phyloP scores from a whole-genome alignment of 331 rosid species.

The Malus hybrid region DNA sequence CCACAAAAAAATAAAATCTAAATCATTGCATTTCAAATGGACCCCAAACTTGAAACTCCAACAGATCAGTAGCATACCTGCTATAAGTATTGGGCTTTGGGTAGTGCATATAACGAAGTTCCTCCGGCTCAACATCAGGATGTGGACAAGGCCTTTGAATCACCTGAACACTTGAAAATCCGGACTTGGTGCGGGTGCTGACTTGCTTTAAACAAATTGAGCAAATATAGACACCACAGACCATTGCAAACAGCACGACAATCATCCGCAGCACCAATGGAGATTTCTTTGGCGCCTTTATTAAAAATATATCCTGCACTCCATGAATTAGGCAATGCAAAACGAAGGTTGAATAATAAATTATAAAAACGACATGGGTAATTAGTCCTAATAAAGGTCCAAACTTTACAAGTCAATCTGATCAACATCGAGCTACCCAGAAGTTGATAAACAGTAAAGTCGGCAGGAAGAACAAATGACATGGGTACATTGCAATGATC shows the following conservation, averaged over 20 bases:
- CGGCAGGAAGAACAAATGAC: not conserved
- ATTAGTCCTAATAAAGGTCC: conserved; percentile 11
- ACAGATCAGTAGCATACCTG: conserved; percentile 41
- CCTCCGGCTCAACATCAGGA: conserved; percentile 60
- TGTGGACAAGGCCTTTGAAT: conserved; percentile 59
- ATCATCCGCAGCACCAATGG: conserved; percentile 73
- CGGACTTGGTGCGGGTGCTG: conserved; percentile 39
- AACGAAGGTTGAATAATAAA: not conserved
- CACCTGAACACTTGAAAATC: conserved; percentile 44
- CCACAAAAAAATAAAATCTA: conserved; percentile 7
- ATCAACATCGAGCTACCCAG: not conserved
- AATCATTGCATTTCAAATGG: conserved; percentile 20
- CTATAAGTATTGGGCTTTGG: conserved; percentile 74
- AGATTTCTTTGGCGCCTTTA: conserved; percentile 66
- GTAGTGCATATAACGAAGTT: conserved; percentile 67
- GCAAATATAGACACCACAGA: conserved; percentile 88
- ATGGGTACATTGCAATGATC: not conserved
- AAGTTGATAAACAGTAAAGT: not conserved
- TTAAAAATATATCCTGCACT: conserved; percentile 54
- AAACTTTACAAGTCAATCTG: not conserved
- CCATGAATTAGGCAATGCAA: conserved; percentile 13
- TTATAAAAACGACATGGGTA: not conserved
- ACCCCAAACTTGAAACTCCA: conserved; percentile 15
- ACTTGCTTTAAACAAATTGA: conserved; percentile 81
- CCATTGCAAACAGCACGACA: conserved; percentile 71